Conservation (phyloP, 2,329 filamentous ascomycete species). For the Aureobasidium sp. region DNA sequence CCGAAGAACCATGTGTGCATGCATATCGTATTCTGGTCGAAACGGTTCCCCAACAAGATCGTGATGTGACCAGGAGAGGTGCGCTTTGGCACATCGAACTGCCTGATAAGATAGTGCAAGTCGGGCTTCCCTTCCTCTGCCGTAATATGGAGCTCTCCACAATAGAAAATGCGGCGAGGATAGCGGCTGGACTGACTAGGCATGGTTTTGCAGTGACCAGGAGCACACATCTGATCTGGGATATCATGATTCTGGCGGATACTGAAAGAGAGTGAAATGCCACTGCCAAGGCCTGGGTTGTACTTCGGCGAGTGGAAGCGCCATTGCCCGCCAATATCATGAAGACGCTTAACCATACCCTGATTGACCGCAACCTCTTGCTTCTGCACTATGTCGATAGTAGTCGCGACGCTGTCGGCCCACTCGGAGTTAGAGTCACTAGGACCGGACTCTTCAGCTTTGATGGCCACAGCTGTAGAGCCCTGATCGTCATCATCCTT, state of each 20-base stretch:
- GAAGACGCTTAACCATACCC: background rate
- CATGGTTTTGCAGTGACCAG: background rate
- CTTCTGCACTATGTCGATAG: background rate
- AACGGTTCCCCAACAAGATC: background rate
- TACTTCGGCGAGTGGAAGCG: background rate
- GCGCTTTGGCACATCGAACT: background rate
- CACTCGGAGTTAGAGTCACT: background rate
- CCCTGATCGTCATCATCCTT: too few species aligned
- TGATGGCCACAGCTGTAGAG: background rate
- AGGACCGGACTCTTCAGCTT: background rate
- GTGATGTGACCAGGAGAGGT: background rate
- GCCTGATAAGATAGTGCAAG: background rate
- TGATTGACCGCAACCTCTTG: background rate
- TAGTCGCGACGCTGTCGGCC: background rate
- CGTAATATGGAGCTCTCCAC: background rate
- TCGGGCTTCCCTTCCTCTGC: background rate
- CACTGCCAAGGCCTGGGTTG: background rate
- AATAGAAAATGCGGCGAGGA: too few species aligned
- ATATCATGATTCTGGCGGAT: background rate
- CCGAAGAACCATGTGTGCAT: background rate
- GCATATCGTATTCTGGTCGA: background rate
- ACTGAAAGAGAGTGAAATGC: background rate
- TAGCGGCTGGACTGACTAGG: background rate
- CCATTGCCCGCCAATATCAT: background rate
- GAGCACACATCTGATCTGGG: too few species aligned